A percentile compares a stretch with the other conserved stretches of the same genome.
These are phyloP conservation scores for Ophiognomonia clavigignenti-juglandacearum DNA, from an alignment of 2,329 filamentous ascomycete genomes.

Conservation along the genomic window DNA sequence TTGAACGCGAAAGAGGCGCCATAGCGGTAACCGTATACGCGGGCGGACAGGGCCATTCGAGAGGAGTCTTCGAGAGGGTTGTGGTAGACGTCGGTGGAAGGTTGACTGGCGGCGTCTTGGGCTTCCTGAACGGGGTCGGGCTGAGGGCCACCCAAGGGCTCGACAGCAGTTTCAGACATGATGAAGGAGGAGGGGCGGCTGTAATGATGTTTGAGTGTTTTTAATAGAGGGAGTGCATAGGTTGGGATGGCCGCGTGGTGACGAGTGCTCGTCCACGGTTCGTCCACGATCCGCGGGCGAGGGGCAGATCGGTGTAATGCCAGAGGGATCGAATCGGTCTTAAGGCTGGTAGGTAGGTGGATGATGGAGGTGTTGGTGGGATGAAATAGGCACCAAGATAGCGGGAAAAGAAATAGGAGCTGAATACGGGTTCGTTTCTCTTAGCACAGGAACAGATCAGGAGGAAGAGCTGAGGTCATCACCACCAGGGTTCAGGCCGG, in stretches of 20 bases:
- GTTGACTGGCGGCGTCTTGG: not conserved
- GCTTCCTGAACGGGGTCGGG: conserved; percentile 11
- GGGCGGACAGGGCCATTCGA: conserved; percentile 38
- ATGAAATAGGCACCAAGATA: no score
- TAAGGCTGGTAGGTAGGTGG: no score
- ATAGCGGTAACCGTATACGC: conserved; percentile 38
- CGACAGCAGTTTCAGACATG: conserved; percentile 14
- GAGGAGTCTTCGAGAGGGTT: conserved; percentile 40
- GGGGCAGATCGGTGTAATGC: no score
- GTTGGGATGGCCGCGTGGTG: not conserved
- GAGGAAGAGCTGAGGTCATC: no score
- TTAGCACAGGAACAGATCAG: no score
- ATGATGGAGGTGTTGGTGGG: no score
- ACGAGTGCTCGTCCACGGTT: no score
- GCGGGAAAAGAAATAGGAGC: no score
- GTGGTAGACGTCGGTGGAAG: conserved; percentile 27
- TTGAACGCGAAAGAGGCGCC: conserved; percentile 39
- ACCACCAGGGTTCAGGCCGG: no score
- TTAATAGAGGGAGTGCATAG: not conserved
- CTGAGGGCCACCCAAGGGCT: conserved; percentile 12
- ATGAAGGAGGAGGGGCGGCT: not conserved
- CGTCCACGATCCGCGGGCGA: no score
- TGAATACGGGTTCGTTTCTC: no score
- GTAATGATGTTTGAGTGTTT: not conserved
- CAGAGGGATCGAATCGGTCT: no score